A percentile compares a stretch with the other conserved stretches of the same genome.
phyloP scores from a whole-genome alignment of 148 eudicot genomes.

The Oxyria digyna region DNA sequence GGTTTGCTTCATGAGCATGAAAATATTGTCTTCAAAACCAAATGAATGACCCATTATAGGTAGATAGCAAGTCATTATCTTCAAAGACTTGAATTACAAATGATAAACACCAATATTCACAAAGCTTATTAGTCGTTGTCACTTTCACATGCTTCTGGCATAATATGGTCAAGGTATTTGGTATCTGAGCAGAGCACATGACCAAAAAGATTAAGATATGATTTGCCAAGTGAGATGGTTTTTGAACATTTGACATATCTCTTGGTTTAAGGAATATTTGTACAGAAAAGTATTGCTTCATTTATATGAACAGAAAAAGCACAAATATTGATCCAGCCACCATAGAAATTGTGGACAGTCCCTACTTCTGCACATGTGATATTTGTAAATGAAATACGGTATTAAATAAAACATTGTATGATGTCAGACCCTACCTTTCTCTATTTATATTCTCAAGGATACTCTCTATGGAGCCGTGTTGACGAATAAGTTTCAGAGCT shows the following conservation, averaged over 20 bases:
- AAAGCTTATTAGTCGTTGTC: neutral
- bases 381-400: neutral
- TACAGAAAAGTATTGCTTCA: neutral
- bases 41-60: neutral
- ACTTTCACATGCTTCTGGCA: neutral
- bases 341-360: neutral
- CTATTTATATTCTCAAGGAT: constrained; percentile 71
- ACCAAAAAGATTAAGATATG: neutral
- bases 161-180: constrained; percentile 36
- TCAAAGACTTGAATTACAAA: neutral
- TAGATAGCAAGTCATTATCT: neutral
- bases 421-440: neutral
- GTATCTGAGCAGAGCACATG: constrained; percentile 31
- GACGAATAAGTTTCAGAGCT: constrained; percentile 91
- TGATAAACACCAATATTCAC: neutral
- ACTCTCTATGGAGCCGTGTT: constrained; percentile 85
- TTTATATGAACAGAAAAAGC: neutral
- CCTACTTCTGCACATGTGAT: neutral
- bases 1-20: neutral
- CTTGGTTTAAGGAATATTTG: neutral
- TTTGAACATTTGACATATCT: neutral
- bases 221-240: neutral
- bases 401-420: neutral
- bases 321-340: neutral
- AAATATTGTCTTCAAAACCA: neutral